Percentiles rank a stretch among this genome's conserved stretches.
These are phyloP conservation scores for Alternaria incomplexa DNA, from an alignment of 2,329 filamentous ascomycete species.

Conservation along the genomic window DNA sequence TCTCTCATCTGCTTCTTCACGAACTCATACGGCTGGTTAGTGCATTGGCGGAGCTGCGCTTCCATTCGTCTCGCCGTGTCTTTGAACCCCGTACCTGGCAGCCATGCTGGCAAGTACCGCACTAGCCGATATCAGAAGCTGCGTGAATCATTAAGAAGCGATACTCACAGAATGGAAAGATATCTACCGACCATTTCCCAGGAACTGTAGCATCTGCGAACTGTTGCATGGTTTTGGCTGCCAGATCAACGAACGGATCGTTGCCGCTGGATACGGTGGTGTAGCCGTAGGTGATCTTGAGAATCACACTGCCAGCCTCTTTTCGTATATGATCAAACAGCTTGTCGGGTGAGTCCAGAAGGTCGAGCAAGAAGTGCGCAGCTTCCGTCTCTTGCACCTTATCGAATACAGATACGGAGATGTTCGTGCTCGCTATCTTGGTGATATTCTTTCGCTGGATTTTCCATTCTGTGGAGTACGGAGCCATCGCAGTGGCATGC, in stretches of 20 bases:
- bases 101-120: conserved; percentile 53
- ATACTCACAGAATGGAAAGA: conserved; percentile 51
- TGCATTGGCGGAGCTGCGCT: conserved; percentile 33
- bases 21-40: conserved; percentile 52
- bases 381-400: conserved; percentile 28
- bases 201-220: conserved; percentile 52
- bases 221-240: conserved; percentile 48
- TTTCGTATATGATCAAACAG: conserved; percentile 30
- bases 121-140: conserved; percentile 20
- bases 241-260: conserved; percentile 55
- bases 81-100: conserved; percentile 50
- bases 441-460: conserved; percentile 32
- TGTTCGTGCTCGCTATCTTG: conserved; percentile 25
- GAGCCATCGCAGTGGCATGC: conserved; percentile 20
- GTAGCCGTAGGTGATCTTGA: conserved; percentile 51
- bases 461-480: conserved; percentile 25
- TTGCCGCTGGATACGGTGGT: conserved; percentile 46
- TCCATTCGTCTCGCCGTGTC: conserved; percentile 26
- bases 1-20: conserved; percentile 50
- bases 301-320: conserved; percentile 35
- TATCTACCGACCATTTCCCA: conserved; percentile 55
- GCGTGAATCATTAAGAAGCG: background rate
- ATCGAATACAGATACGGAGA: conserved; percentile 26
- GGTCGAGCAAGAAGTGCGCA: conserved; percentile 29
- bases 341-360: conserved; percentile 22